Conservation (phyloP, 2,329 filamentous ascomycete species). For the Ceratocystis huliohia region DNA sequence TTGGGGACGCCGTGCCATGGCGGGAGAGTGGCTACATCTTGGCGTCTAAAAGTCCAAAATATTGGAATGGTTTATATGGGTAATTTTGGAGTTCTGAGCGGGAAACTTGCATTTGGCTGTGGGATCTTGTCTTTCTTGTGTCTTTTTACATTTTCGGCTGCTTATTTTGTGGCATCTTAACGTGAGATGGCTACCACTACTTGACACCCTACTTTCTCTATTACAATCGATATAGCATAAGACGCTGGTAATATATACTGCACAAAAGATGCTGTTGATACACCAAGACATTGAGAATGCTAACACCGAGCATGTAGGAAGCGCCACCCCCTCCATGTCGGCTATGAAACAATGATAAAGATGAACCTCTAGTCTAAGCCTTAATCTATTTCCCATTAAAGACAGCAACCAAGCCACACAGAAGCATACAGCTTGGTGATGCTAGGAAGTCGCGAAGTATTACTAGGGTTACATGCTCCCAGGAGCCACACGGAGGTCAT, state of each 20-base stretch:
- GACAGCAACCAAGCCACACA: background rate
- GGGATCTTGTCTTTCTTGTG: background rate
- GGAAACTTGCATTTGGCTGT: background rate
- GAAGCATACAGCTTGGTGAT: background rate
- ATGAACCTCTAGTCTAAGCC: background rate
- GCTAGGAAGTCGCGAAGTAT: background rate
- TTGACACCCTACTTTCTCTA: too few relatives aligned
- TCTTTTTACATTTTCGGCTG: background rate
- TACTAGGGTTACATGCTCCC: background rate
- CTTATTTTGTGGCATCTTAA: too few relatives aligned
- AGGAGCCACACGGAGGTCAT: background rate
- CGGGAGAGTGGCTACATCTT: background rate
- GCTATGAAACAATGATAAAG: background rate
- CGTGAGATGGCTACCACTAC: too few relatives aligned
- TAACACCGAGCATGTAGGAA: background rate
- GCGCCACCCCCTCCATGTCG: background rate
- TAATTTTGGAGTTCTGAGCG: constrained; percentile 1
- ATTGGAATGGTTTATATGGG: background rate
- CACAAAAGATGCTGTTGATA: too few relatives aligned
- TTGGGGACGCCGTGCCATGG: background rate
- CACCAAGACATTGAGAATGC: background rate
- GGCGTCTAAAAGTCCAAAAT: background rate
- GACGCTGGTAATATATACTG: too few relatives aligned
- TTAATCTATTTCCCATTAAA: background rate
- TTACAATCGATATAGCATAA: too few relatives aligned